Percentiles rank a stretch among this genome's conserved stretches.
Evolutionary conservation across 2,329 filamentous ascomycete species (phyloP).

Genomic region (Alternaria tenuissima): DNA sequence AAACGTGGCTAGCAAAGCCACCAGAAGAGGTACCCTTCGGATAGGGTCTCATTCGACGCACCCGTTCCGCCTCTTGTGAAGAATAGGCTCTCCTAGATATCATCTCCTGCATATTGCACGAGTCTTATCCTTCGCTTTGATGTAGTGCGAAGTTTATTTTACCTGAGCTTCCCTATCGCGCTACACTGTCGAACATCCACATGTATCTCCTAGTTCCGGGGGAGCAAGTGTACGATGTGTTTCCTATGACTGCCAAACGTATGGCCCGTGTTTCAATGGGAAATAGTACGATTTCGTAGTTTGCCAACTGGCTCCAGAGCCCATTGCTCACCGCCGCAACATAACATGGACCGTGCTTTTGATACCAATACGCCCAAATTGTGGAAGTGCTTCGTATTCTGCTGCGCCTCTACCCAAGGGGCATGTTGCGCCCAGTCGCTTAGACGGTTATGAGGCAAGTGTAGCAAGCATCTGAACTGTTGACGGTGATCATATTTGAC

Average conservation of each 20-base stretch:
- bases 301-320: neutral
- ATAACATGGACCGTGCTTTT: neutral
- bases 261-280: neutral
- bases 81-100: neutral
- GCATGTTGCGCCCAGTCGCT: neutral
- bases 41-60: neutral
- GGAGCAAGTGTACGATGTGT: neutral
- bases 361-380: neutral
- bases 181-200: neutral
- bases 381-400: neutral
- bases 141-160: neutral
- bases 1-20: constrained; percentile 4
- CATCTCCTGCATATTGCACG: neutral
- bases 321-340: neutral
- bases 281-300: neutral
- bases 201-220: neutral
- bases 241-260: neutral
- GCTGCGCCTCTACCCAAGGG: neutral
- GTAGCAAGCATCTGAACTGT: neutral
- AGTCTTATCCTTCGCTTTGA: neutral
- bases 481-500: neutral
- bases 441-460: neutral
- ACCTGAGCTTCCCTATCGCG: neutral
- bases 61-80: neutral
- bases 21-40: neutral